Evolutionary conservation across 23 red algal genomes (phyloP).

Genomic region (Gracilaria domingensis): DNA sequence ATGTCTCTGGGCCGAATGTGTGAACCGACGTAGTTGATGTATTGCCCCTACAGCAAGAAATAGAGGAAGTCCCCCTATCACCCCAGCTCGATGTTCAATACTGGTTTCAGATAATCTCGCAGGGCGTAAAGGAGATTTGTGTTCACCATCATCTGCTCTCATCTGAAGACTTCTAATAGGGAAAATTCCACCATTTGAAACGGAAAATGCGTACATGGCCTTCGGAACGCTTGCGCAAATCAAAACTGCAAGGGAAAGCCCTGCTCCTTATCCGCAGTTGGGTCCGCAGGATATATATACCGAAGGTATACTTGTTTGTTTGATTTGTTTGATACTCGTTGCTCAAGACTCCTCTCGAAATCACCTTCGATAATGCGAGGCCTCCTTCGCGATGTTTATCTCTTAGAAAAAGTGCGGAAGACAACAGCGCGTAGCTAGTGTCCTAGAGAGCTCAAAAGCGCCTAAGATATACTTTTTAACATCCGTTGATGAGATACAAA

Average conservation of each 20-base stretch:
- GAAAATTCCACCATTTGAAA: not conserved
- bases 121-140: not conserved
- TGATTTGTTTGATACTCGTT: not conserved
- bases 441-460: too few species aligned
- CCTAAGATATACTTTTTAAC: too few species aligned
- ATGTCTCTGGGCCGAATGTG: slow-evolving; percentile 10
- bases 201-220: slow-evolving; percentile 25
- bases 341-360: not conserved
- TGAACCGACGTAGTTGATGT: slow-evolving; percentile 25
- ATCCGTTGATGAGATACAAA: too few species aligned
- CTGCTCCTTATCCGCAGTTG: not conserved
- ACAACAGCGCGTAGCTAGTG: too few species aligned
- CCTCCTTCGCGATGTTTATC: too few species aligned
- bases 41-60: not conserved
- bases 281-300: not conserved
- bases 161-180: not conserved
- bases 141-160: slow-evolving; percentile 5
- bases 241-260: not conserved
- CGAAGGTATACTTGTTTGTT: too few species aligned
- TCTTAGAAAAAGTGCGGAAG: too few species aligned
- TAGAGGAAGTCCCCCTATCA: slow-evolving; percentile 17
- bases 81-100: slow-evolving; percentile 19
- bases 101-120: not conserved
- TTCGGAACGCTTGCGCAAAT: not conserved
- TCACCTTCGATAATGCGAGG: too few species aligned